Conservation (phyloP, 2,329 filamentous ascomycete species). For the Colletotrichum limetticola region DNA sequence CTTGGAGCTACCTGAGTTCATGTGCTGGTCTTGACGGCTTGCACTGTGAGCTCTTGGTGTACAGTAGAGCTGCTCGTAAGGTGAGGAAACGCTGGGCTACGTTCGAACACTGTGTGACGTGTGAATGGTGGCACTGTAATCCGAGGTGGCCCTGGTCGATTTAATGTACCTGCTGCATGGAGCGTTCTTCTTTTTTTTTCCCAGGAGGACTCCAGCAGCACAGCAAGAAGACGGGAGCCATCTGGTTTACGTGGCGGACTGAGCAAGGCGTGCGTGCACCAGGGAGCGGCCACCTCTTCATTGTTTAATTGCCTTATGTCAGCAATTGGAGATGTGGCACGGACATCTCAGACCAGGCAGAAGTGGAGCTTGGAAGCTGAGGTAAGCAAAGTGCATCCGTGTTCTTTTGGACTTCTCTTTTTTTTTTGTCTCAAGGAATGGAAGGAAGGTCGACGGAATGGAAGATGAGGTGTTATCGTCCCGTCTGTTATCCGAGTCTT, state of each 20-base stretch:
- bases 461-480: not conserved
- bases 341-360: not conserved
- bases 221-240: not conserved
- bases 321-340: not conserved
- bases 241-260: constrained; percentile 31
- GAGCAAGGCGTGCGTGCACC: not conserved
- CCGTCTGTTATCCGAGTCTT: not conserved
- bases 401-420: not conserved
- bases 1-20: not conserved
- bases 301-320: not conserved
- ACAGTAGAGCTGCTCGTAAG: not conserved
- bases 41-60: not conserved
- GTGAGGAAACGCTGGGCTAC: not conserved
- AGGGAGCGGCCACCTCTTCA: not conserved
- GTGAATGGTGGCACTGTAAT: not conserved
- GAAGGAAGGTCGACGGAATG: too few species aligned
- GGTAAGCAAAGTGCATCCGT: not conserved
- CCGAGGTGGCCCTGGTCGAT: not conserved
- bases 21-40: not conserved
- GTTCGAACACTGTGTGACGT: constrained; percentile 8
- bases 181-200: not conserved
- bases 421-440: not conserved
- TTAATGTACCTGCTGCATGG: constrained; percentile 23
- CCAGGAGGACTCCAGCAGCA: not conserved
- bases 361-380: not conserved